Conservation (phyloP, 805 yeast species). For the Saccharomycopsis fermentans region DNA sequence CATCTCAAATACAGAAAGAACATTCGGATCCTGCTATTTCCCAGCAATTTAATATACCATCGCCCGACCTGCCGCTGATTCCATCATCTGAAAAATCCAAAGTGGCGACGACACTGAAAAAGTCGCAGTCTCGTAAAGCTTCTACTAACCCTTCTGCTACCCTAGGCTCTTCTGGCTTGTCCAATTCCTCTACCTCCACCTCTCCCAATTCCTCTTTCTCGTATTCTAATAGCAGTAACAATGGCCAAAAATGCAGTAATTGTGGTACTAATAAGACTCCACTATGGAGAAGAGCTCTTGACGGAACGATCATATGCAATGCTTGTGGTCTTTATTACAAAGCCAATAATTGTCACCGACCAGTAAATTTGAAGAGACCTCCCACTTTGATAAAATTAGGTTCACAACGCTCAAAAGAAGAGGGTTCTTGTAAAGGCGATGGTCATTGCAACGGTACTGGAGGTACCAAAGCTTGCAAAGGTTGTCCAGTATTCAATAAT, state of each 20-base stretch:
- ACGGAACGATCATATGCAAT: constrained; percentile 46
- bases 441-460: constrained; percentile 82
- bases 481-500: constrained; percentile 78
- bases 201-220: neutral
- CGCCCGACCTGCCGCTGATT: neutral
- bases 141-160: neutral
- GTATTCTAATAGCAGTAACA: neutral
- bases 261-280: constrained; percentile 50
- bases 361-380: constrained; percentile 21
- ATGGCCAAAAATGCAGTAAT: constrained; percentile 38
- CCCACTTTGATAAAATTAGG: constrained; percentile 16
- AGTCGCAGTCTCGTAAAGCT: neutral
- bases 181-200: no score
- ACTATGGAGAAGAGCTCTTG: constrained; percentile 48
- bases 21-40: neutral
- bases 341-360: constrained; percentile 39
- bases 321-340: constrained; percentile 50
- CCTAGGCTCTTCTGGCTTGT: no score
- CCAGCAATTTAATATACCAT: no score
- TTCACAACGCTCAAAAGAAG: constrained; percentile 27
- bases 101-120: neutral
- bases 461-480: constrained; percentile 67
- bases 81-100: neutral
- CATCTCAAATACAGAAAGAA: neutral
- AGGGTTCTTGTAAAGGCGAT: constrained; percentile 20